Base-by-base conservation (phyloP, 2,329 filamentous ascomycete genomes). In the Grosmannia clavigera region DNA sequence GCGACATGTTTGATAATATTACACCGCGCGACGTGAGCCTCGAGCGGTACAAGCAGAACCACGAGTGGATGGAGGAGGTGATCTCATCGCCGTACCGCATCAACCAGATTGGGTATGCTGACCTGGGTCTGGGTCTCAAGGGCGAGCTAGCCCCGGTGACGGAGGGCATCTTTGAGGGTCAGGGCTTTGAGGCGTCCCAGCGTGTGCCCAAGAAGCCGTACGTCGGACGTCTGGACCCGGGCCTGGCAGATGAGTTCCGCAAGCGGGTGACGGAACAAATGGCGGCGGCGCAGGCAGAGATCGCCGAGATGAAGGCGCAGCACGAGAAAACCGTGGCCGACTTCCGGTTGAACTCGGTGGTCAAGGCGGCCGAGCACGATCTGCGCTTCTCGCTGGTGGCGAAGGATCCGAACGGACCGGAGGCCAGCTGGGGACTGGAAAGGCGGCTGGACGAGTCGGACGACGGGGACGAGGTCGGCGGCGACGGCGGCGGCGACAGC, bases 21-120 rank as follows among this genome's bases (percentile, higher is more conserved):
- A 92, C 90, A 0, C 92, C 92, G 3, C 83, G 92, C 52, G 94
- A 99, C 64, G 87, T 99, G 63, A 95, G 91, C 66, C 78, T 90
- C 62, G 83, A 85, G 64, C 83, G 94, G 60, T 99, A 96, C 71
- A 87, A 87, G 70, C 91, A 96, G 69, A 95, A 99, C 67, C 92
- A 99, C 68, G 90, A 96, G 71, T 97, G 92, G 94, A 96, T 99
- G 90, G 94, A 97, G 69, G 92, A 99, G 73, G 86, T 99, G 33
- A 82, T 97, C 59, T 90, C 88, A 0, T 97, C 92, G 1, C 90
- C 92, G 0, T 96, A 96, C 69, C 81, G 87, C 29, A 87, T 92
- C 63, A 82, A 81, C 57, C 90, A 95, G 69, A 95, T 99, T 61
- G 83, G 86, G 10, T 91, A 92, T 0, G 84, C 91, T 3, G 92